These are phyloP conservation scores for Cladosporium velox DNA, from an alignment of 2,329 filamentous ascomycete genomes.

Conservation along the genomic window DNA sequence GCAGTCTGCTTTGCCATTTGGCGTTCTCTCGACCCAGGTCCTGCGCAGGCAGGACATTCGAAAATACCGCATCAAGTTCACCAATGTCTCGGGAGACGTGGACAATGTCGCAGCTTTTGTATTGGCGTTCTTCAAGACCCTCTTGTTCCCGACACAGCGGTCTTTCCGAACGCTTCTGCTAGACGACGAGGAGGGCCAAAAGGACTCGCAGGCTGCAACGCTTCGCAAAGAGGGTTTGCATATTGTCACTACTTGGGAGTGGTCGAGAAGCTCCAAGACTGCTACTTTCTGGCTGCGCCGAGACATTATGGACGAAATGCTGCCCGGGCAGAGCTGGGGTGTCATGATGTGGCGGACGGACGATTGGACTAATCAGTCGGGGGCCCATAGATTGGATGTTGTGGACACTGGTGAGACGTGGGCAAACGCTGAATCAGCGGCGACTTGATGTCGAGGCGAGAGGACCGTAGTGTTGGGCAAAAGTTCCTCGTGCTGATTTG, in stretches of 20 bases:
- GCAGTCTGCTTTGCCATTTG: conserved; percentile 23
- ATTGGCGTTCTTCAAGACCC: conserved; percentile 19
- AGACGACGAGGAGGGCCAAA: conserved; percentile 21
- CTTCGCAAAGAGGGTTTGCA: neutral
- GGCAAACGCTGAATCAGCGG: neutral
- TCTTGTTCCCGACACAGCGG: neutral
- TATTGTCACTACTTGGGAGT: neutral
- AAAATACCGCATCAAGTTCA: conserved; percentile 19
- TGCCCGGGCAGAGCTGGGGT: neutral
- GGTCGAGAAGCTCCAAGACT: neutral
- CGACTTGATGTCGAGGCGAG: neutral
- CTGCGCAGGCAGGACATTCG: conserved; percentile 15
- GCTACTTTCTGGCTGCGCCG: neutral
- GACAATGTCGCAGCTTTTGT: conserved; percentile 18
- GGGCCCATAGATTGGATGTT: neutral
- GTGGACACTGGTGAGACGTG: neutral
- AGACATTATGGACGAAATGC: neutral
- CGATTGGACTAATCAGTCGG: neutral
- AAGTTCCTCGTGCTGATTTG: too few relatives aligned
- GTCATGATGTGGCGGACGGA: neutral
- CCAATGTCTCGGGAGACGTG: neutral
- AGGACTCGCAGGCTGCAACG: neutral
- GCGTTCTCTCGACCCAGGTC: conserved; percentile 7
- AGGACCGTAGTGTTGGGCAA: too few relatives aligned
- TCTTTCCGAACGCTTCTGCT: conserved; percentile 19